Percentiles rank a stretch among this genome's conserved stretches.
phyloP scores from a whole-genome alignment of 148 eudicot genomes.

The Rhododendron griersonianum region DNA sequence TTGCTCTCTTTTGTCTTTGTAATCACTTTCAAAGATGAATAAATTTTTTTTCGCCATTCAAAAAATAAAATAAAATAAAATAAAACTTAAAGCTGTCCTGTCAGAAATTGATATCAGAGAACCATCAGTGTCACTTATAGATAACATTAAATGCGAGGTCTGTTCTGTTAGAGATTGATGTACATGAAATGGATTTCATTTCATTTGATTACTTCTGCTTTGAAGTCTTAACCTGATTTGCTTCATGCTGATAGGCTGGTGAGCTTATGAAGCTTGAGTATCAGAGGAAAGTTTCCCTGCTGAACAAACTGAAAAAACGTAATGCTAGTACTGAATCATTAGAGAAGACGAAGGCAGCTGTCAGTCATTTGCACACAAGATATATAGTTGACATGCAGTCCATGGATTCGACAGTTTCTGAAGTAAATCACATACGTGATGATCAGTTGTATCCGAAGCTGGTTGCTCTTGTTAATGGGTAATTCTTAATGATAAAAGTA shows the following conservation, averaged over 20 bases:
- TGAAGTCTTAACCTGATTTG: background rate
- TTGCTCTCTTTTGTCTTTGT: too few relatives aligned
- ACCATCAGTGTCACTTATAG: background rate
- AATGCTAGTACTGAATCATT: conserved; percentile 66
- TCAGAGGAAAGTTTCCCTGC: conserved; percentile 73
- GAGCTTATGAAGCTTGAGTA: conserved; percentile 94
- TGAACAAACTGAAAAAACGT: conserved; percentile 82
- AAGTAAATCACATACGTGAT: conserved; percentile 89
- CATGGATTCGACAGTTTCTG: conserved; percentile 90
- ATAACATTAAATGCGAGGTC: background rate
- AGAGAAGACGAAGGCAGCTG: conserved; percentile 97
- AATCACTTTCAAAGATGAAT: too few relatives aligned
- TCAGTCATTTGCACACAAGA: conserved; percentile 94
- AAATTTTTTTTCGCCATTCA: too few relatives aligned
- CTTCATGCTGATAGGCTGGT: conserved; percentile 55
- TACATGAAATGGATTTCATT: background rate
- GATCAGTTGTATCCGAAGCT: conserved; percentile 92
- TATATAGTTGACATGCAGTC: conserved; percentile 99
- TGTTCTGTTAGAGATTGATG: background rate
- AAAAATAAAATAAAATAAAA: background rate
- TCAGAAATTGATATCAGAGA: background rate
- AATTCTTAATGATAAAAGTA: conserved; percentile 13
- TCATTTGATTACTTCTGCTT: background rate
- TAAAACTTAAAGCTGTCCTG: background rate
- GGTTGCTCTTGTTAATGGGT: conserved; percentile 80